phyloP scores from a whole-genome alignment of 2,329 filamentous ascomycete genomes.

The Talaromyces sp. region DNA sequence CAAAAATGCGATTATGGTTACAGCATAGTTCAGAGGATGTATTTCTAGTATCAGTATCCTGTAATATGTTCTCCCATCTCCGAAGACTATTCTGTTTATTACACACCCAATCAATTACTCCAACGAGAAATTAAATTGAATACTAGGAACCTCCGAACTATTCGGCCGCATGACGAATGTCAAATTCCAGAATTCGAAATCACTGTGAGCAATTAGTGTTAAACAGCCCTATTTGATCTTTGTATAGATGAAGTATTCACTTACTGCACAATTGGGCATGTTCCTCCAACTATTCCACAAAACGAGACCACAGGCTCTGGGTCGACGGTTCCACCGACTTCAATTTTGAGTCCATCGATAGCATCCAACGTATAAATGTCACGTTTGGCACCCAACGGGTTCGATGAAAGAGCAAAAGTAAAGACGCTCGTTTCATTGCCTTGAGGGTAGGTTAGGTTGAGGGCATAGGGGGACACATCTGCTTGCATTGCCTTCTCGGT shows the following conservation, averaged over 20 bases:
- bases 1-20: too few relatives aligned
- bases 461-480: conserved; percentile 39
- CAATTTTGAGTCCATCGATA: conserved; percentile 19
- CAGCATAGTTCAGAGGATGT: too few relatives aligned
- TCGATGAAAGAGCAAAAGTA: conserved; percentile 34
- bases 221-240: not conserved
- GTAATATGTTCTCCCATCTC: too few relatives aligned
- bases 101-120: not conserved
- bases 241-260: not conserved
- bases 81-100: too few relatives aligned
- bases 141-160: conserved; percentile 15
- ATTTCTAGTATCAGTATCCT: too few relatives aligned
- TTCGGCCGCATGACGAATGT: conserved; percentile 14
- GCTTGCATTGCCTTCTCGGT: conserved; percentile 42
- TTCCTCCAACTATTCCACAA: conserved; percentile 13
- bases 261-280: conserved; percentile 20
- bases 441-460: conserved; percentile 54
- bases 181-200: conserved; percentile 17
- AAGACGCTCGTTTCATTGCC: conserved; percentile 52
- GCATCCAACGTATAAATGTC: conserved; percentile 17
- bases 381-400: conserved; percentile 19
- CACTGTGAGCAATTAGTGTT: not conserved
- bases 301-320: conserved; percentile 16
- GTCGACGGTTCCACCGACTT: conserved; percentile 19
- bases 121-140: conserved; percentile 12